Evolutionary conservation across 805 yeast genomes (phyloP).

Genomic region (Jamesozyma jinghongensis): DNA sequence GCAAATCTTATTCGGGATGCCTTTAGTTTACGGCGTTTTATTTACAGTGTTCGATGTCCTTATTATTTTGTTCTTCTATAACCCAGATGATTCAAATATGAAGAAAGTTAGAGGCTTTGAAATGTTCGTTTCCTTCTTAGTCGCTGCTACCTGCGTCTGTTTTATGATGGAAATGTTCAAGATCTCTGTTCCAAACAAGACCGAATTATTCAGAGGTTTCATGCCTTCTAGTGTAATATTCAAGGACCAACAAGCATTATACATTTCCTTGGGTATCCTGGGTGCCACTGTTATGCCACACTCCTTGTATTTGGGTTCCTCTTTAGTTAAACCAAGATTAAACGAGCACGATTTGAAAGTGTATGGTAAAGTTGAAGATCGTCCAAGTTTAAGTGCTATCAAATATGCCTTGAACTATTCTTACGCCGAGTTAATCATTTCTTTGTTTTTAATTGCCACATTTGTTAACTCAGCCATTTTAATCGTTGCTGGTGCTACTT

Average conservation of each 20-base stretch:
- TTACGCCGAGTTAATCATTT: constrained; percentile 71
- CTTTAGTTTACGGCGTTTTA: constrained; percentile 64
- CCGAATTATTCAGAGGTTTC: constrained; percentile 54
- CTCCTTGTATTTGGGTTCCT: constrained; percentile 74
- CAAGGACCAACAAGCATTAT: constrained; percentile 61
- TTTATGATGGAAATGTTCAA: constrained; percentile 61
- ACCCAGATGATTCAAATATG: constrained; percentile 66
- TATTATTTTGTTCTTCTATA: constrained; percentile 67
- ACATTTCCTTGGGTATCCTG: constrained; percentile 69
- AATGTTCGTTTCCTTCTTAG: constrained; percentile 60
- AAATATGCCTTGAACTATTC: constrained; percentile 71
- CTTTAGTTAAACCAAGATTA: constrained; percentile 77
- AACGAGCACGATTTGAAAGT: constrained; percentile 59
- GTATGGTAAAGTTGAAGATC: constrained; percentile 40
- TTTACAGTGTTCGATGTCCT: constrained; percentile 77
- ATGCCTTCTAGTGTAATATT: constrained; percentile 54
- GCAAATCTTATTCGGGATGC: constrained; percentile 65
- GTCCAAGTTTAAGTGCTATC: constrained; percentile 75
- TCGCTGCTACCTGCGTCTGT: constrained; percentile 64
- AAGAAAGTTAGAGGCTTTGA: constrained; percentile 71
- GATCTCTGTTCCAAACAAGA: constrained; percentile 44
- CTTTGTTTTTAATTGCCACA: constrained; percentile 80
- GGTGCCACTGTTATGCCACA: constrained; percentile 98
- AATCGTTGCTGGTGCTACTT: constrained; percentile 85
- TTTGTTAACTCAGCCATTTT: constrained; percentile 86